These are phyloP conservation scores for Fonsecaea nubica DNA, from an alignment of 2,329 filamentous ascomycete species.

Conservation along the genomic window DNA sequence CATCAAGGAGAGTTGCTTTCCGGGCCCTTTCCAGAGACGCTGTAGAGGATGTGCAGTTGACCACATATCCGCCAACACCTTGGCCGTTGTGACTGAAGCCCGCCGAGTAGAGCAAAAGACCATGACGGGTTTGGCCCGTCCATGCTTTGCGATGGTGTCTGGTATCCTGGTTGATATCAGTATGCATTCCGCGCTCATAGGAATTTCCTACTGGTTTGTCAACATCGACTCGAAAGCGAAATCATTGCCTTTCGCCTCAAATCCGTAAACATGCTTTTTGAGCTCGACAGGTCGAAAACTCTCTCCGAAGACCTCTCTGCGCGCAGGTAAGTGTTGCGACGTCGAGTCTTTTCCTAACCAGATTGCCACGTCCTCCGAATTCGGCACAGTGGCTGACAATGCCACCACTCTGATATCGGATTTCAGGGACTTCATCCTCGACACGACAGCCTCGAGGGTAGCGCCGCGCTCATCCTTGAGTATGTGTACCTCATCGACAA, in stretches of 20 bases:
- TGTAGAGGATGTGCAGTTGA: constrained; percentile 56
- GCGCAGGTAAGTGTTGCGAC: constrained; percentile 68
- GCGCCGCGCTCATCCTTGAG: constrained; percentile 80
- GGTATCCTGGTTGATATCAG: constrained; percentile 60
- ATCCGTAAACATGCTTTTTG: constrained; percentile 78
- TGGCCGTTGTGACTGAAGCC: constrained; percentile 72
- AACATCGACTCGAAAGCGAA: constrained; percentile 77
- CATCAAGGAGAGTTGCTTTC: constrained; percentile 57
- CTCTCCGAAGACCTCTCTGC: constrained; percentile 74
- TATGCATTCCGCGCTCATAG: background rate
- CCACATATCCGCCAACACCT: constrained; percentile 71
- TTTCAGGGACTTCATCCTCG: constrained; percentile 82
- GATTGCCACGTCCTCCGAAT: constrained; percentile 76
- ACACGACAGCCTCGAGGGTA: constrained; percentile 82
- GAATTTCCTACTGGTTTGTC: constrained; percentile 59
- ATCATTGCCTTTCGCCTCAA: constrained; percentile 69
- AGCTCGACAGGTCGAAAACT: constrained; percentile 80
- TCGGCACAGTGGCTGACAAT: constrained; percentile 82
- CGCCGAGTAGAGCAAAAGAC: constrained; percentile 82
- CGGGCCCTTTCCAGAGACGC: constrained; percentile 69
- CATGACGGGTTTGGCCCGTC: constrained; percentile 76
- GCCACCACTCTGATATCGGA: constrained; percentile 79
- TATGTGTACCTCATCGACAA: constrained; percentile 89
- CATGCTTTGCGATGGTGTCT: constrained; percentile 70
- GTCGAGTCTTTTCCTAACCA: constrained; percentile 75